Conservation (phyloP, 116 monocot species). For the Cymodocea nodosa region DNA sequence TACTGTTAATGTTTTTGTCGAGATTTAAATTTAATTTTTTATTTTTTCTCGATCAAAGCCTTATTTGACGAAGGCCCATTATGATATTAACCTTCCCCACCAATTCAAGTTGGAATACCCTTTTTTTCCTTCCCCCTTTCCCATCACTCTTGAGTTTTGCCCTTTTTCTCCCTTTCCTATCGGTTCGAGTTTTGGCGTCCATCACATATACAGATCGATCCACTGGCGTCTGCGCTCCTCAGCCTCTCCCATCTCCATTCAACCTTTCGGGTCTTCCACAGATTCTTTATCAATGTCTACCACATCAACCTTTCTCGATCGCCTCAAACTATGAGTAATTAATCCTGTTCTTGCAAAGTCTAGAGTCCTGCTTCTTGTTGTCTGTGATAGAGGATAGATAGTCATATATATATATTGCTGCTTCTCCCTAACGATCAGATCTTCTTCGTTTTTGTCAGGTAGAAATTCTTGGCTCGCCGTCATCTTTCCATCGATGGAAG, state of each 20-base stretch:
- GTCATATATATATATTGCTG: not conserved
- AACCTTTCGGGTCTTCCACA: not conserved
- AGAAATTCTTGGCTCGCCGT: no score
- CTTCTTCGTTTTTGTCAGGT: not conserved
- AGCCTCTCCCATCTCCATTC: not conserved
- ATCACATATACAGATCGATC: not conserved
- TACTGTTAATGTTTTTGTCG: not conserved
- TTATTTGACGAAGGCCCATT: no score
- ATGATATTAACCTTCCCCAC: no score
- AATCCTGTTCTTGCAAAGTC: conserved; percentile 13
- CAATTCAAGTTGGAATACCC: no score
- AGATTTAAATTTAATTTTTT: no score
- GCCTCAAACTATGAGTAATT: conserved; percentile 17
- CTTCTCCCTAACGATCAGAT: no score
- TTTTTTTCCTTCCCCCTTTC: no score
- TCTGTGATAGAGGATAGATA: conserved; percentile 17
- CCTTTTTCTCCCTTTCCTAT: not conserved
- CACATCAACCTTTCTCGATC: not conserved
- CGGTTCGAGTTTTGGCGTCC: not conserved
- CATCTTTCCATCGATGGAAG: not conserved
- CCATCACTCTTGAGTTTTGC: not conserved
- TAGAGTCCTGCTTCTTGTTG: conserved; percentile 10
- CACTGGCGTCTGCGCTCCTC: not conserved
- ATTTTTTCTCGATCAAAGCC: no score
- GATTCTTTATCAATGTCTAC: conserved; percentile 5